Percentiles rank a stretch among this genome's conserved stretches.
These are phyloP conservation scores for Lizonia empirigonia DNA, from an alignment of 2,329 filamentous ascomycete genomes.

Conservation along the genomic window DNA sequence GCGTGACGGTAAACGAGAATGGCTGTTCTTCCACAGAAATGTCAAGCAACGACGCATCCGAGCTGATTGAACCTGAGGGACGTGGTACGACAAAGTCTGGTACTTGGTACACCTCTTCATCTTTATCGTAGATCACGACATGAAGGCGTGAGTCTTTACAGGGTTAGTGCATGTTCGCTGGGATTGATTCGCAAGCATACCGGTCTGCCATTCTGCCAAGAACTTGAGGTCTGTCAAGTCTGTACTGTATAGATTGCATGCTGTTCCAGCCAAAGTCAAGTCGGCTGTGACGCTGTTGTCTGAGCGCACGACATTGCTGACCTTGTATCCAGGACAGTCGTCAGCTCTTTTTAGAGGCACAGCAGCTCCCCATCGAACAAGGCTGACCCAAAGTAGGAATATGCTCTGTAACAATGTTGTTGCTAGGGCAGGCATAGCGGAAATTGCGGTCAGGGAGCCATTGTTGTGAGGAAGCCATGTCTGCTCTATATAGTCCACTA, in stretches of 20 bases:
- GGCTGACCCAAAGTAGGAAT: slow-evolving; percentile 29
- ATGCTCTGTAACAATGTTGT: slow-evolving; percentile 30
- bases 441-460: slow-evolving; percentile 23
- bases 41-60: slow-evolving; percentile 53
- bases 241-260: slow-evolving; percentile 64
- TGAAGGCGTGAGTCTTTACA: slow-evolving; percentile 66
- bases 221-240: slow-evolving; percentile 63
- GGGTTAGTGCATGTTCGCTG: slow-evolving; percentile 3
- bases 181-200: slow-evolving; percentile 41
- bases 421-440: slow-evolving; percentile 30
- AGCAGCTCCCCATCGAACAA: slow-evolving; percentile 30
- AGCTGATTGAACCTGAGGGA: slow-evolving; percentile 49
- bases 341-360: slow-evolving; percentile 29
- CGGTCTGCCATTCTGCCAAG: slow-evolving; percentile 64
- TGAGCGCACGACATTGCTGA: slow-evolving; percentile 62
- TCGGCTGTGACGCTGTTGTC: slow-evolving; percentile 67
- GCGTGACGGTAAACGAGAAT: slow-evolving; percentile 69
- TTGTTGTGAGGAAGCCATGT: slow-evolving; percentile 30
- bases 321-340: slow-evolving; percentile 70
- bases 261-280: slow-evolving; percentile 69
- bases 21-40: slow-evolving; percentile 62
- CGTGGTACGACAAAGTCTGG: slow-evolving; percentile 72
- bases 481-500: slow-evolving; percentile 43
- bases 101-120: slow-evolving; percentile 73
- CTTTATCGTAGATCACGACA: slow-evolving; percentile 72